phyloP scores from a whole-genome alignment of 257 asterid species.

The Striga asiatica region DNA sequence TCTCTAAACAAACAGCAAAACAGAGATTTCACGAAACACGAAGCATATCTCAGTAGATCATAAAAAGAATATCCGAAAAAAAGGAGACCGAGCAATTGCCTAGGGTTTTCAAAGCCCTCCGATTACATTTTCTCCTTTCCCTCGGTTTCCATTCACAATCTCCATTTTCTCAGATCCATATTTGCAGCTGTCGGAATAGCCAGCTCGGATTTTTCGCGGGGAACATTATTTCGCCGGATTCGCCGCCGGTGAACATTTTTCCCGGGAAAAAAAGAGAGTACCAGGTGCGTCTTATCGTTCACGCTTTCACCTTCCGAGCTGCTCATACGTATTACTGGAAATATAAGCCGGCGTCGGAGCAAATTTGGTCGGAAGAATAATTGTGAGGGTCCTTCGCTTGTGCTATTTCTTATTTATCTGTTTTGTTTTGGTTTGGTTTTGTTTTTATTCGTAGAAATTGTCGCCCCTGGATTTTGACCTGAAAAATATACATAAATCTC shows the following conservation, averaged over 20 bases:
- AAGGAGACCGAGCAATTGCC: neutral
- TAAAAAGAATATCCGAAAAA: neutral
- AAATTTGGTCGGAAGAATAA: neutral
- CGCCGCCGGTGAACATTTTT: neutral
- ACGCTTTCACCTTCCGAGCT: neutral
- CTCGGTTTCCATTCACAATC: neutral
- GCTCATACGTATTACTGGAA: too few species aligned
- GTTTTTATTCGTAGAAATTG: too few species aligned
- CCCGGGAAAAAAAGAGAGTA: neutral
- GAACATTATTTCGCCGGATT: too few species aligned
- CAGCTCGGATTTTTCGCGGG: too few species aligned
- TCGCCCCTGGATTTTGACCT: conserved; percentile 15
- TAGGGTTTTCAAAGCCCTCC: neutral
- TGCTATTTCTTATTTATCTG: neutral
- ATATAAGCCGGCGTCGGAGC: neutral
- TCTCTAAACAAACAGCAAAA: too few species aligned
- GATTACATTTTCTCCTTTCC: neutral
- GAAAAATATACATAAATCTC: too few species aligned
- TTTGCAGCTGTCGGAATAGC: neutral
- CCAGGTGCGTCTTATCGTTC: neutral
- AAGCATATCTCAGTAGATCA: too few species aligned
- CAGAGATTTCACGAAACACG: too few species aligned
- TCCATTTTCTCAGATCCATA: neutral
- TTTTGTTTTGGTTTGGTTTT: conserved; percentile 10
- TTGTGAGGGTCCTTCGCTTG: neutral